Percentiles rank a stretch among this genome's conserved stretches.
phyloP scores from a whole-genome alignment of 2,329 filamentous ascomycete species.

The Acrocalymma vagum region DNA sequence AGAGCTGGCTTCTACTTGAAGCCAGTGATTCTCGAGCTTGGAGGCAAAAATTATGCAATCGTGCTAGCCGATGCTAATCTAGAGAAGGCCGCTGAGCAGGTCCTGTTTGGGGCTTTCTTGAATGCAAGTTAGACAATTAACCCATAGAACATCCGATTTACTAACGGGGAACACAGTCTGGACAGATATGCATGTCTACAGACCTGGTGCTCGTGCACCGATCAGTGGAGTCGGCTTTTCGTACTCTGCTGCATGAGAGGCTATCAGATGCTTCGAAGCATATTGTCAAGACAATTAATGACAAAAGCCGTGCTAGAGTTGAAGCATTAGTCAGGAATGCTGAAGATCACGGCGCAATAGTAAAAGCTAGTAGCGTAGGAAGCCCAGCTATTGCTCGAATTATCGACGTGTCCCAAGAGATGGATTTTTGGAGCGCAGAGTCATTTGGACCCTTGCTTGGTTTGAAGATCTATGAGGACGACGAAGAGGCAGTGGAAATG shows the following conservation, averaged over 20 bases:
- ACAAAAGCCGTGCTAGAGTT: no score
- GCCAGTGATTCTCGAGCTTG: slow-evolving; percentile 73
- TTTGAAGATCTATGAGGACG: slow-evolving; percentile 10
- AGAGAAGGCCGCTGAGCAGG: slow-evolving; percentile 78
- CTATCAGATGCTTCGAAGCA: slow-evolving; percentile 22
- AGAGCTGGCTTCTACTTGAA: slow-evolving; percentile 38
- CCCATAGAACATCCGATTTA: neutral
- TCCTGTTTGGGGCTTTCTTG: slow-evolving; percentile 90
- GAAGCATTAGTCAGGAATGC: no score
- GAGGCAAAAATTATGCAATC: slow-evolving; percentile 82
- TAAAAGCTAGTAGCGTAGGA: no score
- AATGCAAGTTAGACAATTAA: slow-evolving; percentile 41
- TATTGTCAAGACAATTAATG: no score
- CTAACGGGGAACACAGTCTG: slow-evolving; percentile 35
- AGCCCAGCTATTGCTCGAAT: slow-evolving; percentile 14
- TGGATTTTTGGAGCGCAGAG: slow-evolving; percentile 12
- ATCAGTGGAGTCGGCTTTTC: slow-evolving; percentile 43
- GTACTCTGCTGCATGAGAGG: slow-evolving; percentile 19
- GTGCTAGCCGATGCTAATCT: slow-evolving; percentile 79
- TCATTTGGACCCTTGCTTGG: slow-evolving; percentile 20
- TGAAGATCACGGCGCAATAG: no score
- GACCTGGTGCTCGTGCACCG: slow-evolving; percentile 35
- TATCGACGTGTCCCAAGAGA: slow-evolving; percentile 11
- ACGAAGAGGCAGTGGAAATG: slow-evolving; percentile 20
- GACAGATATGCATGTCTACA: slow-evolving; percentile 67